Evolutionary conservation across 2,329 filamentous ascomycete genomes (phyloP), one percentile per base, ranked within the genome.

Genomic region (Thyridium curvatum): DNA sequence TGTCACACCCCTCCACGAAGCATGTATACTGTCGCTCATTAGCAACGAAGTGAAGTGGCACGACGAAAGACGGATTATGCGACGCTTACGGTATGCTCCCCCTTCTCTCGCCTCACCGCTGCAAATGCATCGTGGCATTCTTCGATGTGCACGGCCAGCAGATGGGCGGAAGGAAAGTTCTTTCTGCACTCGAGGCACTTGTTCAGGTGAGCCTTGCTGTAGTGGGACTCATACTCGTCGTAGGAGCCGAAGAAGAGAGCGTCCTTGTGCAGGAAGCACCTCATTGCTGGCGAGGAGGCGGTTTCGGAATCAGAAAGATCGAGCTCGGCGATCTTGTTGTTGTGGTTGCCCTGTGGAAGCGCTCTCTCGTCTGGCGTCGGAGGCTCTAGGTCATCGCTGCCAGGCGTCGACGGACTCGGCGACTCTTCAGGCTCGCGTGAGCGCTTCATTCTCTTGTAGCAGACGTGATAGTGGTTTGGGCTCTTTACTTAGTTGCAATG

Each of bases 81-180:
- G 30, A 17, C 18, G 67, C 78, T 60, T 66, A 91, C 86, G 29
- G 85, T 96, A 53, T 88, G 90, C 56, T 95, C 89, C 32, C 90
- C 93, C 50, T 79, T 77, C 38, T 88, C 88, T 49, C 81, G 77
- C 54, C 72, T 78, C 10, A 86, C 75, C 36, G 78, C 80, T 30
- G 77, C 71, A 43, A 97, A 73, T 8, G 88, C 78, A 62, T 98
- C 89, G 61, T 97, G 93, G 48, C 83, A 86, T 61, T 97, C 93
- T 49, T 90, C 81, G 47, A 95, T 90, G 56, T 98, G 93, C 34
- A 97, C 62, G 41, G 74, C 71, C 37, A 98, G 71, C 39, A 93
- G 80, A 57, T 90, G 82, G 29, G 82, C 74, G 1, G 87, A 89
- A 2, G 93, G 93, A 46, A 97, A 88, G 58, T 96, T 97, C 58